These are phyloP conservation scores for Thalassiosira profunda DNA, from an alignment of 108 stramenopile genomes.

Conservation along the genomic window DNA sequence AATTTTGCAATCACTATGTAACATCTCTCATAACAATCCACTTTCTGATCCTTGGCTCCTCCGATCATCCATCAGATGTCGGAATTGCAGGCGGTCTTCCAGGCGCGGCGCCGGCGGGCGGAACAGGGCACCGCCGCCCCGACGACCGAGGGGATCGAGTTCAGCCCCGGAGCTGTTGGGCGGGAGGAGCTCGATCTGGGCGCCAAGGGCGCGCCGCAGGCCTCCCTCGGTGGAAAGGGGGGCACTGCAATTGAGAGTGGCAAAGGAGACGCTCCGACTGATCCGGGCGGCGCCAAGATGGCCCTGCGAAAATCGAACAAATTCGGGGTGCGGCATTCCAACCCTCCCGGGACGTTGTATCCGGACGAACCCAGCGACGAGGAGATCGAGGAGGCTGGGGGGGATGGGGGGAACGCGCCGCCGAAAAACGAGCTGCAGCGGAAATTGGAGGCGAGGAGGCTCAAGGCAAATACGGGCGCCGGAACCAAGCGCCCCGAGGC, in stretches of 20 bases:
- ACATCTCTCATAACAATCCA: too few relatives aligned
- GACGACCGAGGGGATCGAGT: background rate
- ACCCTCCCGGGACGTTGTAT: background rate
- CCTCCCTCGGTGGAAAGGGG: background rate
- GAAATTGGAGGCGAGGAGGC: conserved; percentile 5
- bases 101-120: conserved; percentile 8
- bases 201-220: too few relatives aligned
- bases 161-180: background rate
- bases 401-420: too few relatives aligned
- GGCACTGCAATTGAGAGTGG: background rate
- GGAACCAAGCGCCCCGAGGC: background rate
- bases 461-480: background rate
- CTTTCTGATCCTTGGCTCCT: too few relatives aligned
- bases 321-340: too few relatives aligned
- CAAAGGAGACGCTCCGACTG: background rate
- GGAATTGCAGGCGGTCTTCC: conserved; percentile 40
- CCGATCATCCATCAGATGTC: too few relatives aligned
- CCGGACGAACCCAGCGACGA: background rate
- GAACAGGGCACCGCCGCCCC: too few relatives aligned
- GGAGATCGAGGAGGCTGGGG: background rate
- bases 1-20: too few relatives aligned
- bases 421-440: too few relatives aligned
- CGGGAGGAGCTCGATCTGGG: too few relatives aligned
- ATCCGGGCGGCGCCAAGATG: background rate
- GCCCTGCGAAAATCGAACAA: background rate